Evolutionary conservation across 495 filamentous ascomycete species (phyloP), one percentile per base, ranked within the genome.

Genomic region (Schizothecium vesticola): DNA sequence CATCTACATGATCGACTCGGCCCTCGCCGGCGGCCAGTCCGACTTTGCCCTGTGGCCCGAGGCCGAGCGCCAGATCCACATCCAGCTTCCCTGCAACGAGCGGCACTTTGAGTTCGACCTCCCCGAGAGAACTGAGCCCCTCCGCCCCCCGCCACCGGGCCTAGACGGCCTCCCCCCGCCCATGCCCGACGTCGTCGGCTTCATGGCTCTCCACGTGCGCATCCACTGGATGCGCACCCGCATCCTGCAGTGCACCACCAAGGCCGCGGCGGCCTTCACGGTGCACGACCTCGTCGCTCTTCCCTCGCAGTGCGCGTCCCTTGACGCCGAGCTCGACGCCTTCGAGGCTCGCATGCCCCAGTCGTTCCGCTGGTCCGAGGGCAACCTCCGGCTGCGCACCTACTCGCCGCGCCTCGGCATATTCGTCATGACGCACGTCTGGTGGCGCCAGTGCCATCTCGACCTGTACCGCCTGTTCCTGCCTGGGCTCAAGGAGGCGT

Each of bases 91-190:
- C 0, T 84, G 83, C 69, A 85, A 82, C 71, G 83, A 85, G 70
- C 80, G 81, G 9, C 82, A 84, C 68, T 85, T 85, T 36, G 82
- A 84, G 68, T 82, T 84, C 66, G 83, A 84, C 71, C 76, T 84
- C 9, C 81, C 83, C 0, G 80, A 82, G 67, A 71, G 75, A 3
- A 84, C 83, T 7, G 83, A 83, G 63, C 74, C 77, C 43, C 77
- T 83, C 8, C 72, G 75, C 19, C 75, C 77, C 0, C 77, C 80
- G 1, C 73, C 70, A 0, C 75, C 78, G 0, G 73, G 69, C 1
- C 72, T 77, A 1, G 64, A 66, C 0, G 70, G 71, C 0, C 59
- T 67, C 2, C 59, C 68, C 8, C 63, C 73, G 21, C 76, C 75
- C 16, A 78, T 83, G 2, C 77, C 79, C 1, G 81, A 84, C 21